Evolutionary conservation across 192 early-diverging fungal genomes (phyloP).

Genomic region (Kappamyces sp.): DNA sequence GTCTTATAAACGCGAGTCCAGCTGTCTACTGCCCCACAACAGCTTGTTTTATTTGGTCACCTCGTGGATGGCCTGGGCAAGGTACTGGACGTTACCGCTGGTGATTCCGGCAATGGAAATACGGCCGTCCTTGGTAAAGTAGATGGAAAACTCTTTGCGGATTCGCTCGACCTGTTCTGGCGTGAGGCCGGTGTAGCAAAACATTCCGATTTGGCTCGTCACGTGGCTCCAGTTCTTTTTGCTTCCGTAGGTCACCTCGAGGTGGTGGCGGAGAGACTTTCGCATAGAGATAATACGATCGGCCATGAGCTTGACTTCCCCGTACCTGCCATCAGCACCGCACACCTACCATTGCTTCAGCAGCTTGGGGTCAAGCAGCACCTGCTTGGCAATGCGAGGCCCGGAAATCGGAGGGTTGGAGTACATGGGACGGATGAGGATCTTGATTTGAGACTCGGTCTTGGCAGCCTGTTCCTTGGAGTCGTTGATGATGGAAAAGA

Average conservation of each 20-base stretch:
- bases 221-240: conserved; percentile 84
- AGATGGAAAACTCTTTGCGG: conserved; percentile 79
- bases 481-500: conserved; percentile 77
- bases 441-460: conserved; percentile 90
- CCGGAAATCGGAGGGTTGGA: conserved; percentile 98
- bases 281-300: conserved; percentile 96
- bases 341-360: conserved; percentile 68
- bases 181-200: conserved; percentile 90
- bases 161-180: conserved; percentile 83
- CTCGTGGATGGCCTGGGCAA: conserved; percentile 90
- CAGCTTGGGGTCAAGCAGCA: conserved; percentile 69
- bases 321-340: conserved; percentile 31
- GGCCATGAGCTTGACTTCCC: conserved; percentile 93
- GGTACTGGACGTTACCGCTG: conserved; percentile 86
- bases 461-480: conserved; percentile 68
- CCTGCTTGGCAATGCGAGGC: conserved; percentile 84
- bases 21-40: no score
- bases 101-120: conserved; percentile 97
- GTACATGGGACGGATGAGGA: conserved; percentile 94
- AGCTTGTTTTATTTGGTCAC: conserved; percentile 66
- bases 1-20: no score
- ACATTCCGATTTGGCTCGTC: conserved; percentile 94
- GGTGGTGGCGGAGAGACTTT: conserved; percentile 60
- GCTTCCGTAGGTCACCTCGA: conserved; percentile 78
- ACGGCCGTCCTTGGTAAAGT: conserved; percentile 90